A percentile compares a stretch with the other conserved stretches of the same genome.
Evolutionary conservation across 75 land plant genomes (phyloP).

Genomic region (Sequoiadendron giganteum): DNA sequence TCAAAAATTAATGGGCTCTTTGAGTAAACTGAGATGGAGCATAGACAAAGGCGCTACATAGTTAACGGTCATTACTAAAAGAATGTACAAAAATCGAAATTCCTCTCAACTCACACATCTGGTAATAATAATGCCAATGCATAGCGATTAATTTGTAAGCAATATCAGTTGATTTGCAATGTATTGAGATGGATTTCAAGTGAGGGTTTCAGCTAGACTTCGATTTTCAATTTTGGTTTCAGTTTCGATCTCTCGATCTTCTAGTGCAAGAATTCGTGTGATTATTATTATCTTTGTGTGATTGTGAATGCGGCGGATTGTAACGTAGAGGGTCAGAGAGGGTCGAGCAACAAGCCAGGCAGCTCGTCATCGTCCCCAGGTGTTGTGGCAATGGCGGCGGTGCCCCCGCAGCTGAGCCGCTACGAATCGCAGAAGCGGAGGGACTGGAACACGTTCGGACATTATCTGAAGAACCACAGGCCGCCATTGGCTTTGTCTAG

Average conservation of each 20-base stretch:
- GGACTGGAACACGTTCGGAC: constrained; percentile 75
- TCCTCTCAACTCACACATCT: too few relatives aligned
- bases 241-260: too few relatives aligned
- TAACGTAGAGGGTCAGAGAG: not conserved
- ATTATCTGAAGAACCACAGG: constrained; percentile 71
- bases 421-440: constrained; percentile 65
- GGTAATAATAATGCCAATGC: too few relatives aligned
- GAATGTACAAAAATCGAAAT: not conserved
- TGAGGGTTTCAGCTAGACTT: not conserved
- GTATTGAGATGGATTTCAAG: not conserved
- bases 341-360: not conserved
- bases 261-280: not conserved
- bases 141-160: too few relatives aligned
- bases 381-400: not conserved
- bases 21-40: too few relatives aligned
- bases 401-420: constrained; percentile 24
- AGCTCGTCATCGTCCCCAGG: not conserved
- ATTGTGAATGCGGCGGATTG: not conserved
- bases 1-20: too few relatives aligned
- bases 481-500: constrained; percentile 62
- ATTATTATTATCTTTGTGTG: not conserved
- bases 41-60: too few relatives aligned
- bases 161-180: not conserved
- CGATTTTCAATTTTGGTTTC: too few relatives aligned
- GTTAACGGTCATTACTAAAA: not conserved